A percentile compares a stretch with the other conserved stretches of the same genome.
phyloP scores from a whole-genome alignment of 106 monocot species.

The Dendrobium officinale region DNA sequence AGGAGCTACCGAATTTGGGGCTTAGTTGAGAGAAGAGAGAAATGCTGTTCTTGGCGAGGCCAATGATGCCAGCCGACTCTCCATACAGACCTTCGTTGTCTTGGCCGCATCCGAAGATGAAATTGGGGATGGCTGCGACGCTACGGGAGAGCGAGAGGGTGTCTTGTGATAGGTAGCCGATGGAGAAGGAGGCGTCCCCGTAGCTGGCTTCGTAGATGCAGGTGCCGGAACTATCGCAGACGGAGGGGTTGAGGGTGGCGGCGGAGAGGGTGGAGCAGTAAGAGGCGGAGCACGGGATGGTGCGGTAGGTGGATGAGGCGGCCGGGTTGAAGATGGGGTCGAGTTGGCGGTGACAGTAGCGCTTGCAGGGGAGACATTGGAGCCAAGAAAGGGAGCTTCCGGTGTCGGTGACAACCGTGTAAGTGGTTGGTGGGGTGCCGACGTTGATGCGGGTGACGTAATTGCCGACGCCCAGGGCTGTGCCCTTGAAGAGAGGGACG shows the following conservation, averaged over 20 bases:
- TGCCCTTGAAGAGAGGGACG: conserved; percentile 30
- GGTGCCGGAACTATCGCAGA: neutral
- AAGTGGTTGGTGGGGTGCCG: conserved; percentile 50
- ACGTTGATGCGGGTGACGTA: conserved; percentile 60
- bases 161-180: conserved; percentile 8
- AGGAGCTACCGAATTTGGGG: conserved; percentile 29
- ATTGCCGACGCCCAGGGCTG: conserved; percentile 55
- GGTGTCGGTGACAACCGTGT: conserved; percentile 78
- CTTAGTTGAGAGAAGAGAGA: conserved; percentile 59
- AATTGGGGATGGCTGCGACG: conserved; percentile 12
- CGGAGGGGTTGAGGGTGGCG: conserved; percentile 31
- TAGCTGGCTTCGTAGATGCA: conserved; percentile 15
- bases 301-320: conserved; percentile 43
- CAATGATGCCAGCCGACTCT: conserved; percentile 62
- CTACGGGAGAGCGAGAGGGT: conserved; percentile 11
- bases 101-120: conserved; percentile 81
- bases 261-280: conserved; percentile 38
- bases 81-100: conserved; percentile 94
- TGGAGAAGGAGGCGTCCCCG: conserved; percentile 7
- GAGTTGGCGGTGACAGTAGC: conserved; percentile 43
- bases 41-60: conserved; percentile 58
- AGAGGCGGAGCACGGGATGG: conserved; percentile 41
- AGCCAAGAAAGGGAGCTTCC: conserved; percentile 89
- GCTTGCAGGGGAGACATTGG: conserved; percentile 73
- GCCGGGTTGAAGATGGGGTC: conserved; percentile 69